These are phyloP conservation scores for Ceratocystiopsis minuta DNA, from an alignment of 2,329 filamentous ascomycete genomes.

Conservation along the genomic window DNA sequence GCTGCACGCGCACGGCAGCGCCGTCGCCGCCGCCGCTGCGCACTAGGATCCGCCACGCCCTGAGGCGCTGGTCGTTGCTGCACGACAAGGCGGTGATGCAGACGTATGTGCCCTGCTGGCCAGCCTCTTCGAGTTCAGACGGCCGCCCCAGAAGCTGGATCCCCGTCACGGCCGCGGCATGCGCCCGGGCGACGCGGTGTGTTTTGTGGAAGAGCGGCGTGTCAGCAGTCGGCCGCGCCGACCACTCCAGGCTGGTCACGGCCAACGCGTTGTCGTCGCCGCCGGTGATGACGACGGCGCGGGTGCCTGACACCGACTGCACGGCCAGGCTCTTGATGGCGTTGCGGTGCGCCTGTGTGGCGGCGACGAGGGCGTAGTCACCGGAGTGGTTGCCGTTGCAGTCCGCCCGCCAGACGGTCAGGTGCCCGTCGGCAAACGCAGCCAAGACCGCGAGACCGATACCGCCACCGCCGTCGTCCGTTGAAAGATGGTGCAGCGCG, in stretches of 20 bases:
- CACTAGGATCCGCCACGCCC: constrained; percentile 28
- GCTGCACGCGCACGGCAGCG: constrained; percentile 14
- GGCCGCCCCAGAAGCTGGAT: constrained; percentile 19
- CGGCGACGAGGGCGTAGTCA: constrained; percentile 8
- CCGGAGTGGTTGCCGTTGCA: too few species aligned
- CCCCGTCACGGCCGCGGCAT: constrained; percentile 55
- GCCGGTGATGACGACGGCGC: constrained; percentile 46
- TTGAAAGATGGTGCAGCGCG: constrained; percentile 31
- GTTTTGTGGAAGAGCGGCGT: constrained; percentile 8
- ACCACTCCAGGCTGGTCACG: constrained; percentile 26
- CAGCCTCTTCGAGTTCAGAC: too few species aligned
- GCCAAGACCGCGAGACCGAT: constrained; percentile 34
- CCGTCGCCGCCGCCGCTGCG: too few species aligned
- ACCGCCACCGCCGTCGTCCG: constrained; percentile 5
- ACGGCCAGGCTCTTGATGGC: constrained; percentile 49
- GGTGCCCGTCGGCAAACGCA: constrained; percentile 63
- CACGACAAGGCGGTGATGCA: constrained; percentile 14
- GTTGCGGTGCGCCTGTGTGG: constrained; percentile 45
- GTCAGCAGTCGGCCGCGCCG: constrained; percentile 6
- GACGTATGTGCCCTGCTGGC: too few species aligned
- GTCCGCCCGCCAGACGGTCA: constrained; percentile 42
- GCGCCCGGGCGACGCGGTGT: constrained; percentile 33
- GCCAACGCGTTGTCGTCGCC: constrained; percentile 78
- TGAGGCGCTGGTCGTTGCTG: constrained; percentile 45
- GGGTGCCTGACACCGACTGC: too few species aligned